phyloP scores from a whole-genome alignment of 2,329 filamentous ascomycete species.

The Didymella segeticola region DNA sequence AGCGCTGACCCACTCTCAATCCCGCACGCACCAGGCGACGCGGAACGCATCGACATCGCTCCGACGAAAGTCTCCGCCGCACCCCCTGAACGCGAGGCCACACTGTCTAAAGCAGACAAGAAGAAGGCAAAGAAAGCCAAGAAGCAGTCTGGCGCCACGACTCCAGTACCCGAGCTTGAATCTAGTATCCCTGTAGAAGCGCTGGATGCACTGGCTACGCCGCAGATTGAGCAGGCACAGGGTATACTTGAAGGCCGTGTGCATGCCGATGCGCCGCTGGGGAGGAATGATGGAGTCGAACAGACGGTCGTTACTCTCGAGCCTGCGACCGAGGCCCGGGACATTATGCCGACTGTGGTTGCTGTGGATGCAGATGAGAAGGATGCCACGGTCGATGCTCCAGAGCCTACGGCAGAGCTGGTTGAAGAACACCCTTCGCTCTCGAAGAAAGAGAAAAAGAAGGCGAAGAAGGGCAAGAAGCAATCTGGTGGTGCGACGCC shows the following conservation, averaged over 20 bases:
- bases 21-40: not conserved
- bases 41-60: not conserved
- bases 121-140: conserved; percentile 38
- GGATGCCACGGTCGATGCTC: not conserved
- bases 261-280: not conserved
- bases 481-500: conserved; percentile 22
- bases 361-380: not conserved
- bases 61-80: not conserved
- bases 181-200: not conserved
- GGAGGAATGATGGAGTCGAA: not conserved
- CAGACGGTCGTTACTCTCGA: not conserved
- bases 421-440: conserved; percentile 10
- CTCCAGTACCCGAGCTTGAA: conserved; percentile 15
- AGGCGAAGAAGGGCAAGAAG: conserved; percentile 30
- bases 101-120: conserved; percentile 25
- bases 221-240: conserved; percentile 1
- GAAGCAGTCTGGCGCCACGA: conserved; percentile 22
- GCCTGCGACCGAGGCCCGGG: not conserved
- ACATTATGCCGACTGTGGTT: not conserved
- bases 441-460: conserved; percentile 34
- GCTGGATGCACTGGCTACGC: not conserved
- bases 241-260: not conserved
- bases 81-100: not conserved
- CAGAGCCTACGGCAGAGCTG: not conserved
- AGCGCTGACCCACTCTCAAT: not conserved